phyloP scores from a whole-genome alignment of 352 stramenopile species.

The Pythium volutum region DNA sequence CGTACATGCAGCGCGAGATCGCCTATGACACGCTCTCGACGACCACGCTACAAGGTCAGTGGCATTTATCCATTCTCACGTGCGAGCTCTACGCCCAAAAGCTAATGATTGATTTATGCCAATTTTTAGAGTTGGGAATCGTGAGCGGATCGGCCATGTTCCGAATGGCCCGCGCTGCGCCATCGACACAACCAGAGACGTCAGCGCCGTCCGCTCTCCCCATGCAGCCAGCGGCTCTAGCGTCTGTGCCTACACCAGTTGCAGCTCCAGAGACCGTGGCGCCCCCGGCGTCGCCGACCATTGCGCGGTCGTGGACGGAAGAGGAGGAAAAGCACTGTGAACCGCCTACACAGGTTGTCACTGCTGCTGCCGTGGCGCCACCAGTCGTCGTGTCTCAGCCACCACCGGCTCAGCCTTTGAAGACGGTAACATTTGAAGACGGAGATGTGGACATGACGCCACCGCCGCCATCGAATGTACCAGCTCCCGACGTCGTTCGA shows the following conservation, averaged over 20 bases:
- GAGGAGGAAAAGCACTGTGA: conserved; percentile 17
- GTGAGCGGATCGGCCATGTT: conserved; percentile 85
- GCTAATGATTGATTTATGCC: not conserved
- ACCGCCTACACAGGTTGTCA: not conserved
- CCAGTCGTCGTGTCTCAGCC: not conserved
- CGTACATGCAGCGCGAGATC: conserved; percentile 78
- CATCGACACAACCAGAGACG: not conserved
- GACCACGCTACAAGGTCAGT: conserved; percentile 64
- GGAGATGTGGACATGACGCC: conserved; percentile 54
- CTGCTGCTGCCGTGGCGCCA: not conserved
- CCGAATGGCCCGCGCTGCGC: conserved; percentile 33
- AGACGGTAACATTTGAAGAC: not conserved
- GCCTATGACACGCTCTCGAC: conserved; percentile 39
- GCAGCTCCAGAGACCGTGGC: conserved; percentile 11
- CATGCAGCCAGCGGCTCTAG: not conserved
- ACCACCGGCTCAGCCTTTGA: not conserved
- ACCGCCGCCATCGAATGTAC: not conserved
- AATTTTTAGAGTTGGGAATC: conserved; percentile 65
- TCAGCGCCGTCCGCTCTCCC: not conserved
- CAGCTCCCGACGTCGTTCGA: not conserved
- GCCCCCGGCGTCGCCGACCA: conserved; percentile 1
- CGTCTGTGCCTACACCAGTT: conserved; percentile 11
- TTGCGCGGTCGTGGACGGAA: conserved; percentile 8
- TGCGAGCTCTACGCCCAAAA: too few species aligned
- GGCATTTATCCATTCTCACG: not conserved